These are phyloP conservation scores for Uromyces viciae-fabae DNA, from an alignment of 1,284 basidiomycete species.

Conservation along the genomic window DNA sequence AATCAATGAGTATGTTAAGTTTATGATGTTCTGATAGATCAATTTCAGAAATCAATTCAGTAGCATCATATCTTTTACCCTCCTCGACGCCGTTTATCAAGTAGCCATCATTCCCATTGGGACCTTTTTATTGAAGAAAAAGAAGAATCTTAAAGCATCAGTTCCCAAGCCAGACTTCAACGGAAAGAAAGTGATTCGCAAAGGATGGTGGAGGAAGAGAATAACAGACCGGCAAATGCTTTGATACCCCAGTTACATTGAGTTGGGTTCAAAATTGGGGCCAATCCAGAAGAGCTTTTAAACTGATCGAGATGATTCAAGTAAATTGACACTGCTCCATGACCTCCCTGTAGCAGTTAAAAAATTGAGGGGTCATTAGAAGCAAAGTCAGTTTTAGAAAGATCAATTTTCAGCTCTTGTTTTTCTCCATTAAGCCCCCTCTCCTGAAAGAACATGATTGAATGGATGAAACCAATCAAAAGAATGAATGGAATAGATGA, in stretches of 20 bases:
- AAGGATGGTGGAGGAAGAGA: neutral
- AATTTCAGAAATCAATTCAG: slow-evolving; percentile 65
- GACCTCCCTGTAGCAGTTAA: slow-evolving; percentile 69
- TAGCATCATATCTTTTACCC: slow-evolving; percentile 78
- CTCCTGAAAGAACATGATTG: neutral
- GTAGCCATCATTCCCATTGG: slow-evolving; percentile 62
- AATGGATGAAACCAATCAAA: neutral
- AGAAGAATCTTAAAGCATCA: neutral
- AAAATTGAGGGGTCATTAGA: too few relatives aligned
- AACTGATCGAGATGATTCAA: slow-evolving; percentile 67
- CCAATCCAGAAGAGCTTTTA: slow-evolving; percentile 85
- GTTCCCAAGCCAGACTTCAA: too few relatives aligned
- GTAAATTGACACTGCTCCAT: slow-evolving; percentile 89
- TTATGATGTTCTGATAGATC: slow-evolving; percentile 57
- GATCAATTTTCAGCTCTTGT: too few relatives aligned
- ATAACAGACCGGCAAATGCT: slow-evolving; percentile 63
- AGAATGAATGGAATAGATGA: neutral
- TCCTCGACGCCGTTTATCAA: slow-evolving; percentile 68
- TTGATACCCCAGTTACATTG: slow-evolving; percentile 86
- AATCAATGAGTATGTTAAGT: slow-evolving; percentile 48
- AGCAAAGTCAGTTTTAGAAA: too few relatives aligned
- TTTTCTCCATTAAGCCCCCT: too few relatives aligned
- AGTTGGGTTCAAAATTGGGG: slow-evolving; percentile 85
- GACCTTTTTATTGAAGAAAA: neutral
- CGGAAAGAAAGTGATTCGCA: too few relatives aligned